Conservation (phyloP, 345 rosid species). For the Eucalyptus guilfoylei region DNA sequence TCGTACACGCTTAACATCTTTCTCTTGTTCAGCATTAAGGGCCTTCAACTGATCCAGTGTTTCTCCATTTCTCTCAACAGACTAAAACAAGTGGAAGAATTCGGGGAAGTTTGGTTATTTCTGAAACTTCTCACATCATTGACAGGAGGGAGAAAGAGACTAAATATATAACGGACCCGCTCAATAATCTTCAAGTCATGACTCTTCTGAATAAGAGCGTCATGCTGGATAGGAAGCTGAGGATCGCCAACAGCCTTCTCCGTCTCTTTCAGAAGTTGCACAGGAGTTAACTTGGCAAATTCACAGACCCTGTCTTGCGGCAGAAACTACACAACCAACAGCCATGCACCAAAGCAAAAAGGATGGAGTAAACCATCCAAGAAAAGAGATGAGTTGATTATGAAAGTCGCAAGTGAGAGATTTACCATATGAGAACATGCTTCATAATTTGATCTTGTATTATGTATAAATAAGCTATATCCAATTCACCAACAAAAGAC, state of each 20-base stretch:
- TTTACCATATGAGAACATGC: neutral
- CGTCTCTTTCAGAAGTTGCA: slow-evolving; percentile 89
- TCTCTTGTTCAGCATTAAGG: slow-evolving; percentile 81
- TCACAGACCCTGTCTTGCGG: slow-evolving; percentile 97
- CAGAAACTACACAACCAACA: slow-evolving; percentile 32
- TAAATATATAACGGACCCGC: slow-evolving; percentile 7
- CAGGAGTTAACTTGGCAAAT: slow-evolving; percentile 89
- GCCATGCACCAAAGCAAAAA: neutral
- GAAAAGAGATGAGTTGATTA: neutral
- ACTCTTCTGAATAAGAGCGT: slow-evolving; percentile 69
- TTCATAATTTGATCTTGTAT: neutral
- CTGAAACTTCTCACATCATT: neutral
- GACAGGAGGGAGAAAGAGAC: neutral
- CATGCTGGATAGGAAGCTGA: slow-evolving; percentile 74
- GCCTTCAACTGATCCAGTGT: slow-evolving; percentile 60
- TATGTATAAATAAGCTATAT: neutral
- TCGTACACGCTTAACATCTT: slow-evolving; percentile 78
- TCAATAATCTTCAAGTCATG: slow-evolving; percentile 52
- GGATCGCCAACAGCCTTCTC: slow-evolving; percentile 98
- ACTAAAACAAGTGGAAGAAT: slow-evolving; percentile 18
- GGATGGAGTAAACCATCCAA: neutral
- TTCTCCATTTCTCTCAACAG: slow-evolving; percentile 64
- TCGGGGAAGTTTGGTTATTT: neutral
- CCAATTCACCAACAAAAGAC: neutral
- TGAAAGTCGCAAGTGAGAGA: neutral